These are phyloP conservation scores for Sanghuangporus weigelae DNA, from an alignment of 1,284 basidiomycete genomes.

Conservation along the genomic window DNA sequence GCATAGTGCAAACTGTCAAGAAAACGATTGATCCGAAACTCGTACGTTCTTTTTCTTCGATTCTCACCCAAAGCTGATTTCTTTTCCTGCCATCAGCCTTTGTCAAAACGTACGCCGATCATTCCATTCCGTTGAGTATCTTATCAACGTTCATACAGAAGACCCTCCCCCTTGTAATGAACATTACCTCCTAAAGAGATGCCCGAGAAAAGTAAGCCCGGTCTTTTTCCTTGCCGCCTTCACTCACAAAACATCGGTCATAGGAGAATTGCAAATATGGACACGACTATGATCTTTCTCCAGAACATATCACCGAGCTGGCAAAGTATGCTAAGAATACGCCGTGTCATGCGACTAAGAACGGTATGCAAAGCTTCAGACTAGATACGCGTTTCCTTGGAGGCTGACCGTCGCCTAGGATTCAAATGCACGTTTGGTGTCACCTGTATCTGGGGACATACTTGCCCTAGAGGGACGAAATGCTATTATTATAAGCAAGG, in stretches of 20 bases:
- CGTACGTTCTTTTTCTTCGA: slow-evolving; percentile 28
- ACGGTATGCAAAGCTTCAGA: slow-evolving; percentile 36
- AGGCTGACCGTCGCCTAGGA: slow-evolving; percentile 34
- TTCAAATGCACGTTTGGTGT: slow-evolving; percentile 65
- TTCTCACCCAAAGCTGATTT: neutral
- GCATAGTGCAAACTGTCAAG: neutral
- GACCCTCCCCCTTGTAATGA: slow-evolving; percentile 77
- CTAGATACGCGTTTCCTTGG: neutral
- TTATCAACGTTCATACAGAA: slow-evolving; percentile 44
- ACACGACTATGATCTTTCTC: slow-evolving; percentile 65
- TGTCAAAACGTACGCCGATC: slow-evolving; percentile 32
- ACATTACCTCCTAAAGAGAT: slow-evolving; percentile 64
- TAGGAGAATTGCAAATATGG: slow-evolving; percentile 74
- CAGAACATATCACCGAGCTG: slow-evolving; percentile 60
- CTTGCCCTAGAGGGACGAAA: slow-evolving; percentile 71
- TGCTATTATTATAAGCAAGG: slow-evolving; percentile 41
- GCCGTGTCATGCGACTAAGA: slow-evolving; percentile 75
- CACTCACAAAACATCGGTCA: slow-evolving; percentile 14
- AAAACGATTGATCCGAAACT: slow-evolving; percentile 47
- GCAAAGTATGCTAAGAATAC: slow-evolving; percentile 73
- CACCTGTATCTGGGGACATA: slow-evolving; percentile 73
- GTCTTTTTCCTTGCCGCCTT: neutral
- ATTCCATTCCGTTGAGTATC: slow-evolving; percentile 14
- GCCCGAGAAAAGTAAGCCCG: slow-evolving; percentile 64
- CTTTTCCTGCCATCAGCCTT: slow-evolving; percentile 24